A percentile compares a stretch with the other conserved stretches of the same genome.
These are phyloP conservation scores for Phytopythium sindhum DNA, from an alignment of 352 stramenopile genomes.

Conservation along the genomic window DNA sequence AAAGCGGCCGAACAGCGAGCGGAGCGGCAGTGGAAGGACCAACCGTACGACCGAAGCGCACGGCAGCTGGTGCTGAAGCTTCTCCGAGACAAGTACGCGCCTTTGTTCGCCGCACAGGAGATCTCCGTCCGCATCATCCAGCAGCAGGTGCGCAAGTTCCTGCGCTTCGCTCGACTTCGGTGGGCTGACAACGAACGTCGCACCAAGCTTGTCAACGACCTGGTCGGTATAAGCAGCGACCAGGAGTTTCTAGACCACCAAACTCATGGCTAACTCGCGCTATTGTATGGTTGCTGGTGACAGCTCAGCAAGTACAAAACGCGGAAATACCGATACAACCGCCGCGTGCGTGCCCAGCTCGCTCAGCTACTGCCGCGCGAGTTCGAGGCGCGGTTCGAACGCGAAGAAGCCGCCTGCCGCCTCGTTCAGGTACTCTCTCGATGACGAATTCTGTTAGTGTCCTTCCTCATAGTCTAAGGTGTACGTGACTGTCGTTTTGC, in stretches of 20 bases:
- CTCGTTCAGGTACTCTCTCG: conserved; percentile 33
- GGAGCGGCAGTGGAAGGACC: conserved; percentile 25
- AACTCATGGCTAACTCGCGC: not conserved
- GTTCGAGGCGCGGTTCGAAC: conserved; percentile 38
- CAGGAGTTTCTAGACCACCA: not conserved
- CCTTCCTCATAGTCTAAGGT: not conserved
- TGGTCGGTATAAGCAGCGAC: conserved; percentile 23
- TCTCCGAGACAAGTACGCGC: conserved; percentile 38
- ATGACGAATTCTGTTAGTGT: not conserved
- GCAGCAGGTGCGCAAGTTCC: conserved; percentile 27
- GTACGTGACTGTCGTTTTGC: not conserved
- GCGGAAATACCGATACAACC: conserved; percentile 71
- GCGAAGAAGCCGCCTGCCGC: conserved; percentile 32
- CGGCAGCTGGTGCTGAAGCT: conserved; percentile 34
- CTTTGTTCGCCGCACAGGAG: conserved; percentile 62
- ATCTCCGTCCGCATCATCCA: conserved; percentile 50
- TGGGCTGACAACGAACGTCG: conserved; percentile 31
- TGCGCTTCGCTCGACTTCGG: conserved; percentile 40
- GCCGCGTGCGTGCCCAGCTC: conserved; percentile 42
- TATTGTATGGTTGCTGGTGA: not conserved
- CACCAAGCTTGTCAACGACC: conserved; percentile 31
- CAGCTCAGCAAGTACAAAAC: conserved; percentile 50
- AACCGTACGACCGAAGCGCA: conserved; percentile 37
- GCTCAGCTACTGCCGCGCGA: conserved; percentile 37
- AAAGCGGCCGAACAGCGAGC: conserved; percentile 17